These are phyloP conservation scores for Plasmodium inui DNA, from an alignment of 169 alveolate species.

Conservation along the genomic window DNA sequence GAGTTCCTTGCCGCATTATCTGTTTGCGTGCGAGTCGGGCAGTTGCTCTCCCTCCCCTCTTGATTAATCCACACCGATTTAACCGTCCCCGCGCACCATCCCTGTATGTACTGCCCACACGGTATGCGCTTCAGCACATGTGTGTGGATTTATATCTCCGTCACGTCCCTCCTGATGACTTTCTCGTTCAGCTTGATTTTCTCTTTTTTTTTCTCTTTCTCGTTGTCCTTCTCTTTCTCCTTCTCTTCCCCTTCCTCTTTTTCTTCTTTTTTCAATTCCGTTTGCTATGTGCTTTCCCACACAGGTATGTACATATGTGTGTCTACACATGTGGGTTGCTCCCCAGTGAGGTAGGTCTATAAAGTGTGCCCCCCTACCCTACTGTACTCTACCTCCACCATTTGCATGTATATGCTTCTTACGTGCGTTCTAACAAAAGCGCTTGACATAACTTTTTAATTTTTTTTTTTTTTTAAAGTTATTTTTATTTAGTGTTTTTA, in stretches of 20 bases:
- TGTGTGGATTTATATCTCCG: not conserved
- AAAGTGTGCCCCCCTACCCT: not conserved
- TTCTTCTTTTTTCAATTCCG: not conserved
- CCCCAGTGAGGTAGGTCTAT: not conserved
- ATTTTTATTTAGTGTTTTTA: conserved; percentile 1
- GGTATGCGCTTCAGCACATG: not conserved
- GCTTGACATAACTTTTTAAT: not conserved
- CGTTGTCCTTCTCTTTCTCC: not conserved
- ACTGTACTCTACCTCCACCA: not conserved
- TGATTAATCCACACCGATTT: not conserved
- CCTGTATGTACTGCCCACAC: not conserved
- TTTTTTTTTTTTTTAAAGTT: not conserved
- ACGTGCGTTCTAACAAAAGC: not conserved
- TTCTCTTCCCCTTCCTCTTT: not conserved
- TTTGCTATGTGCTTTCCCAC: not conserved
- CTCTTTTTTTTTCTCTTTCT: not conserved
- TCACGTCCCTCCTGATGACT: not conserved
- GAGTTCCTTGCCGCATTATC: not conserved
- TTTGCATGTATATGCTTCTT: not conserved
- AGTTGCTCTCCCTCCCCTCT: too few relatives aligned
- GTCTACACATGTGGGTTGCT: not conserved
- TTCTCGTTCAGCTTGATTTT: not conserved
- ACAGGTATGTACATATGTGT: not conserved
- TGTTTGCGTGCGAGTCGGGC: not conserved
- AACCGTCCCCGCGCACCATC: not conserved